phyloP scores from a whole-genome alignment of 202 grass and related monocot species.

The Brachypodium distachyon region DNA sequence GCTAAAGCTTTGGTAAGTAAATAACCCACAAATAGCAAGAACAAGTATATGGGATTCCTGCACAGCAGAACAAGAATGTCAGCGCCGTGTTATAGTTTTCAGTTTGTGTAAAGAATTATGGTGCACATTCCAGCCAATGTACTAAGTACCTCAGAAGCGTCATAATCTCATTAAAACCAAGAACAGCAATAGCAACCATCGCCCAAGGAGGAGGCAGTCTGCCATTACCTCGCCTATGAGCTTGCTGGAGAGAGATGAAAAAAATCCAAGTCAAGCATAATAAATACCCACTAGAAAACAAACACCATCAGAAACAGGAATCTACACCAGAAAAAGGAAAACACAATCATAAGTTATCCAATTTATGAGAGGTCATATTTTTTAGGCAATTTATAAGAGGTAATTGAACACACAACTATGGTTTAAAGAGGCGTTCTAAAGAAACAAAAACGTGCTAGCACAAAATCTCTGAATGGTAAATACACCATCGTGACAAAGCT shows the following conservation, averaged over 20 bases:
- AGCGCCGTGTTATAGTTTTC: slow-evolving; percentile 11
- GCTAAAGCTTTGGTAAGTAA: slow-evolving; percentile 66
- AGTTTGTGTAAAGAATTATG: neutral
- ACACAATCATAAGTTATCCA: neutral
- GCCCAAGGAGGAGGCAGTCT: slow-evolving; percentile 86
- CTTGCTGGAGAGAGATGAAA: slow-evolving; percentile 48
- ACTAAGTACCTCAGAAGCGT: slow-evolving; percentile 42
- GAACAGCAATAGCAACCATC: slow-evolving; percentile 65
- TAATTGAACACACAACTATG: too few species aligned
- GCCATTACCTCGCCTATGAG: slow-evolving; percentile 51
- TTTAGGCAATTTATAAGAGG: too few species aligned
- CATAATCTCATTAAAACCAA: slow-evolving; percentile 99
- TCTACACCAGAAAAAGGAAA: neutral
- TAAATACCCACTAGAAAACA: neutral
- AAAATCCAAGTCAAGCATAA: slow-evolving; percentile 3
- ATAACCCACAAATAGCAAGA: slow-evolving; percentile 79
- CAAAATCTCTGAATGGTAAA: neutral
- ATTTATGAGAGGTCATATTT: neutral
- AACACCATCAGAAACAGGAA: neutral
- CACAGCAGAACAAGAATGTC: slow-evolving; percentile 16
- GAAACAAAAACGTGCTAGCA: neutral
- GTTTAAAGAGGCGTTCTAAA: neutral
- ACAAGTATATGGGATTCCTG: slow-evolving; percentile 85
- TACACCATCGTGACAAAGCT: slow-evolving; percentile 4
- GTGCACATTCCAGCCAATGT: neutral